A percentile compares a stretch with the other conserved stretches of the same genome.
Conservation (phyloP, 2,329 filamentous ascomycete genomes). For the Botryotinia convoluta region DNA sequence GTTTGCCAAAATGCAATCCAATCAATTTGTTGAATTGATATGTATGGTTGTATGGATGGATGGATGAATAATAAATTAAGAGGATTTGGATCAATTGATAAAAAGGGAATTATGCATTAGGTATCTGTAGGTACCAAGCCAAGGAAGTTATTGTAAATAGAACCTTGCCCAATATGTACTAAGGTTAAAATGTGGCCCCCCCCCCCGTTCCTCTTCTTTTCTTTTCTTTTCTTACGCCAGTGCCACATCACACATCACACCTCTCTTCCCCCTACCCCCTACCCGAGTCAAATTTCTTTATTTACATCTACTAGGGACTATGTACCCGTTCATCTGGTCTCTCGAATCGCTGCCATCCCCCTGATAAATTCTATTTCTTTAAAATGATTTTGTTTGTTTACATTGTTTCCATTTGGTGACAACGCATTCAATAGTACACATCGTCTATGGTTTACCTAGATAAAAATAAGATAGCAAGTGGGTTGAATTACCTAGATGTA, state of each 20-base stretch:
- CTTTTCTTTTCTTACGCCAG: background rate
- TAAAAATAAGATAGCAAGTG: background rate
- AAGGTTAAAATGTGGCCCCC: background rate
- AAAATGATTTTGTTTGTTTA: background rate
- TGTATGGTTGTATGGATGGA: background rate
- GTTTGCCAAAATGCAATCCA: slow-evolving; percentile 2
- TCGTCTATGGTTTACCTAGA: background rate
- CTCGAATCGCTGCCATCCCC: background rate
- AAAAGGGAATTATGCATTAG: slow-evolving; percentile 8
- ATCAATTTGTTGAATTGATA: background rate
- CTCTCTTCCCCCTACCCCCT: background rate
- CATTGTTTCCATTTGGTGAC: background rate
- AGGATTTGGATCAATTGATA: slow-evolving; percentile 8
- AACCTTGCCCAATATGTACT: background rate
- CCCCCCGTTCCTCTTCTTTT: background rate
- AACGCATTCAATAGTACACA: background rate
- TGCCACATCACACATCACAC: background rate
- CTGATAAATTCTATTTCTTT: background rate
- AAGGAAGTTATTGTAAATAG: background rate
- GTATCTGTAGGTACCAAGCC: background rate
- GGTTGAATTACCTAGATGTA: background rate
- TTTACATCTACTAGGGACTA: background rate
- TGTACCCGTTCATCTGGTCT: background rate
- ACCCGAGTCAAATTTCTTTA: background rate
- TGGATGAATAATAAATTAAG: background rate